Percentiles rank a stretch among this genome's conserved stretches.
These are phyloP conservation scores for Penicillium sp. DNA, from an alignment of 2,329 filamentous ascomycete species.

Conservation along the genomic window DNA sequence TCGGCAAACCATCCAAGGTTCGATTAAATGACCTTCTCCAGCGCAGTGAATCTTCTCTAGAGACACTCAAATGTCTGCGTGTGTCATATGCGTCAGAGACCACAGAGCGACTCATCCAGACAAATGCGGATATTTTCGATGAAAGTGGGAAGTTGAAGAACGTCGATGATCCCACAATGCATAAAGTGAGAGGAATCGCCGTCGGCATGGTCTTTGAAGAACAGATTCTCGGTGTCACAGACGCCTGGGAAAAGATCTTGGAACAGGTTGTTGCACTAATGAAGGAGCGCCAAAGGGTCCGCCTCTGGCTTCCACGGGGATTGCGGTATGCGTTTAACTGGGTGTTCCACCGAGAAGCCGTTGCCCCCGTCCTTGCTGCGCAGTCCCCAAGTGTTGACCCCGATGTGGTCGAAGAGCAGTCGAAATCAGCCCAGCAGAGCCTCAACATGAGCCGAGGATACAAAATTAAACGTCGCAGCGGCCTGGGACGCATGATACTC, in stretches of 20 bases:
- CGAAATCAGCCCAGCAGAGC: slow-evolving; percentile 45
- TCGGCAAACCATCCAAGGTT: slow-evolving; percentile 32
- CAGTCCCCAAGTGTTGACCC: slow-evolving; percentile 34
- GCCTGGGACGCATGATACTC: slow-evolving; percentile 37
- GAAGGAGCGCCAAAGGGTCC: slow-evolving; percentile 41
- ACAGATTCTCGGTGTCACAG: slow-evolving; percentile 41
- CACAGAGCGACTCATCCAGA: slow-evolving; percentile 50
- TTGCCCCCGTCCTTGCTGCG: slow-evolving; percentile 32
- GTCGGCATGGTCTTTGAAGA: slow-evolving; percentile 58
- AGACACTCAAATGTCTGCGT: slow-evolving; percentile 37
- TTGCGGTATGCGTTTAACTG: slow-evolving; percentile 50
- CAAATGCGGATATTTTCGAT: slow-evolving; percentile 52
- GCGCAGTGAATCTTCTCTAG: slow-evolving; percentile 28
- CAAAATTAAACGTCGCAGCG: slow-evolving; percentile 34
- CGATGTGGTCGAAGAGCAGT: slow-evolving; percentile 38
- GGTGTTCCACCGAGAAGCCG: slow-evolving; percentile 40
- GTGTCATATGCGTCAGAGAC: slow-evolving; percentile 40
- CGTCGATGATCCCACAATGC: slow-evolving; percentile 30
- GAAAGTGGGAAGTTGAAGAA: slow-evolving; percentile 47
- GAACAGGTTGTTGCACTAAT: slow-evolving; percentile 47
- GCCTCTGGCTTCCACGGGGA: slow-evolving; percentile 53
- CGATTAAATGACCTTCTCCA: slow-evolving; percentile 31
- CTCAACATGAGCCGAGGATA: slow-evolving; percentile 47
- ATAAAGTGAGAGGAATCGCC: slow-evolving; percentile 50
- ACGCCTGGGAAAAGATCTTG: slow-evolving; percentile 45